A percentile compares a stretch with the other conserved stretches of the same genome.
These are phyloP conservation scores for Hippophae gyantsensis DNA, from an alignment of 306 rosid genomes.

Conservation along the genomic window DNA sequence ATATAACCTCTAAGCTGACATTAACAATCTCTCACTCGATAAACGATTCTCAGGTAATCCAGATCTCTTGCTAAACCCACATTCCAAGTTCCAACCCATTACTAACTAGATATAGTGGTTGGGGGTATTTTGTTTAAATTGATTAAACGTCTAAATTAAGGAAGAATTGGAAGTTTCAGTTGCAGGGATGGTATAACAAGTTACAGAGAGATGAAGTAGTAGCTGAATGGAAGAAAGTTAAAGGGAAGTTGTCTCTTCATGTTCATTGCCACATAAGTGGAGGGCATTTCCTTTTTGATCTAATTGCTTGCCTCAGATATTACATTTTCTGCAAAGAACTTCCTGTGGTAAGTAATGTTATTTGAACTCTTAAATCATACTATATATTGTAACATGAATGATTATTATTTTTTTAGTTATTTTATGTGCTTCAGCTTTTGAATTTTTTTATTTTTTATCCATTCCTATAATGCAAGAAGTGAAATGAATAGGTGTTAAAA, in stretches of 20 bases:
- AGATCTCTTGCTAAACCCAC: not conserved
- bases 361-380: not conserved
- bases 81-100: too few relatives aligned
- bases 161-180: slow-evolving; percentile 29
- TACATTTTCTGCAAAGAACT: slow-evolving; percentile 78
- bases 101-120: too few relatives aligned
- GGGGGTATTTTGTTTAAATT: too few relatives aligned
- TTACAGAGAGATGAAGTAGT: slow-evolving; percentile 93
- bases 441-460: too few relatives aligned
- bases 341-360: slow-evolving; percentile 51
- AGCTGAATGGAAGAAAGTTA: slow-evolving; percentile 81
- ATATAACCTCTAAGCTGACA: slow-evolving; percentile 72
- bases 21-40: slow-evolving; percentile 77
- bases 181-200: slow-evolving; percentile 90
- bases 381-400: too few relatives aligned
- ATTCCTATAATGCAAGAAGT: too few relatives aligned
- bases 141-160: too few relatives aligned
- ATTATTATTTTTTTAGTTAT: too few relatives aligned
- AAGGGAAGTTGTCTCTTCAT: slow-evolving; percentile 75
- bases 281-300: slow-evolving; percentile 74
- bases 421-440: too few relatives aligned
- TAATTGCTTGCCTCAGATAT: slow-evolving; percentile 64
- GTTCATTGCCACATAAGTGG: slow-evolving; percentile 98
- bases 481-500: slow-evolving; percentile 49
- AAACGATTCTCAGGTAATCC: slow-evolving; percentile 69